Evolutionary conservation across 192 early-diverging fungal genomes (phyloP), one percentile per base, ranked within the genome.

Genomic region (Podochytrium sp.): DNA sequence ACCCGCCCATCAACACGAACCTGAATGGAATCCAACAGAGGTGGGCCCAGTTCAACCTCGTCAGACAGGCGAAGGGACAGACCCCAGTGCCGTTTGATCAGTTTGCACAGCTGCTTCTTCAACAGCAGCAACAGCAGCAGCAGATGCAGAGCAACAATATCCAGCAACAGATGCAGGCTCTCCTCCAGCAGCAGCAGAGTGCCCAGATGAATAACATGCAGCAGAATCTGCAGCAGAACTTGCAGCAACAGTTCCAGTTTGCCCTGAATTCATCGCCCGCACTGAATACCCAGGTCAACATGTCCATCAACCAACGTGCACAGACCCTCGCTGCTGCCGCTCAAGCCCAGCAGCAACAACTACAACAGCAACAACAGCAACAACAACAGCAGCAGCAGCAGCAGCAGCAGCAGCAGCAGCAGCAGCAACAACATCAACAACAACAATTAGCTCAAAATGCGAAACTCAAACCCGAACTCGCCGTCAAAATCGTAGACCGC

Each of bases 71-170:
- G 12, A 49, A 49, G 47, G 47, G 47, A 49, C 47, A 14, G 12
- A 12, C 47, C n/a, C 12, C 47, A n/a, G n/a, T 49, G 47, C 47
- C 47, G 47, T 14, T 49, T 25, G 35, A 61, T 4, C 35, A 61
- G 23, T 34, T 61, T 61, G 6, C 12, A 12, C 23, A 27, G 59
- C 23, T 12, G 23, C 30, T 61, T 27, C 12, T 40, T 18, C 33
- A 61, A 1, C 59, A 35, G 37, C 59, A 61, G 25, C 59, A 61
- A 40, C 59, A 61, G 39, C 59, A 61, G 59, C 59, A 61, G 39
- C 59, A n/a, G n/a, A n/a, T 40, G 1, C 59, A 61, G 37, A 57
- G 27, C 32, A 20, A 18, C 6, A 57, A 7, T 57, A 29, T 57
- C 29, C 32, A 20, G 23, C 55, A 57, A 57, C 32, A 47, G 43